Base-by-base conservation (phyloP, 2,329 filamentous ascomycete genomes). In the Talaromyces verruculosus region DNA sequence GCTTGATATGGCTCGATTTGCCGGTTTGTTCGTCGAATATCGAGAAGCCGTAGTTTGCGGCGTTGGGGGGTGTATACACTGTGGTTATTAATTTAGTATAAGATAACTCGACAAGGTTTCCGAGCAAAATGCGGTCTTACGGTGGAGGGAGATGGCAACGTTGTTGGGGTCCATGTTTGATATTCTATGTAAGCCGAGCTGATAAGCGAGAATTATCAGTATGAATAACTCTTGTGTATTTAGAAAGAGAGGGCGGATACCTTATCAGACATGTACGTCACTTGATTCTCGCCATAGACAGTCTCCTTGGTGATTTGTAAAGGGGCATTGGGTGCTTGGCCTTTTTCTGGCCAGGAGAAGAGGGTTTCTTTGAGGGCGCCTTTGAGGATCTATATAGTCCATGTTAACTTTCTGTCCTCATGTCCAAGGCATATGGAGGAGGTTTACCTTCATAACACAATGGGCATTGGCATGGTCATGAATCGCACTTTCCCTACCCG, bases 391-490 rank as follows among this genome's bases (percentile, higher is more conserved):
- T 90, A 69, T 17, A 2, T 33, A n/a, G 6, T 15, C 37, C 13
- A 11, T 22, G 10, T 55, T 45, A 65, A n/a, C 6, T 2, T 5
- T 60, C 13, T 43, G n/a, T 15, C 28, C 7, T 57, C 11, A 3
- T 43, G 22, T 15, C 5, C 25, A 7, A n/a, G n/a, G 17, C 30
- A n/a, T 19, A 7, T 33, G 22, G 39, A 33, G 15, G 30, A 64
- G 13, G 45, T 11, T 10, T 75, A 80, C 80, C 78, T 89, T 96
- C 92, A 97, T 97, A 71, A 97, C 83, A 79, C 93, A 97, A 77
- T 97, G 93, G 45, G 93, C 91, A 68, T 94, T 91, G 74, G 89
- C 89, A 78, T 92, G 90, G 76, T 97, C 93, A 75, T 97, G 93
- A 74, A 97, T 92, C 11, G 91, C 89, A 72, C 90, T 94, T 43